A percentile compares a stretch with the other conserved stretches of the same genome.
These are phyloP conservation scores for Chaetomium sp. DNA, from an alignment of 2,329 filamentous ascomycete genomes.

Conservation along the genomic window DNA sequence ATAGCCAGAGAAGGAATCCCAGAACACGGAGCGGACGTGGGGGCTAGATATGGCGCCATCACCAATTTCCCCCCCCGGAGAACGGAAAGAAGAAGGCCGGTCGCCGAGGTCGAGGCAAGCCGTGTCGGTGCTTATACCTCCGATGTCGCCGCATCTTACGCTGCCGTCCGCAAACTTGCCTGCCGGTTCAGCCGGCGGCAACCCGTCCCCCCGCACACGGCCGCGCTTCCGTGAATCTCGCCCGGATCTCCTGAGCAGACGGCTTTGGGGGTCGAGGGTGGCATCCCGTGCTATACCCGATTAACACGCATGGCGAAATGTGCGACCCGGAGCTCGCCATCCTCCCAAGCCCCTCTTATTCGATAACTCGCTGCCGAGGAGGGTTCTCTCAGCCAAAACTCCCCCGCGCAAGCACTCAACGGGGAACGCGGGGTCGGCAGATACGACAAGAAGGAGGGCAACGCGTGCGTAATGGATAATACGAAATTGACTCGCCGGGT, in stretches of 20 bases:
- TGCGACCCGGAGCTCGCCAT: constrained; percentile 15
- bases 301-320: constrained; percentile 12
- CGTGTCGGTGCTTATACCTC: too few species aligned
- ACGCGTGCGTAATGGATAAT: not conserved
- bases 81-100: too few species aligned
- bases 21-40: not conserved
- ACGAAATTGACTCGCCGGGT: not conserved
- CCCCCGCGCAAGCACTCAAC: not conserved
- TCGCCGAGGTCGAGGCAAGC: too few species aligned
- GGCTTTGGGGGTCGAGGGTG: not conserved
- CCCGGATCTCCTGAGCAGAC: not conserved
- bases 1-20: not conserved
- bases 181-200: too few species aligned
- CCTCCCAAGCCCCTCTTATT: constrained; percentile 1
- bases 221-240: not conserved
- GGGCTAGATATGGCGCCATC: not conserved
- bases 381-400: not conserved
- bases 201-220: too few species aligned
- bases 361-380: not conserved
- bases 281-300: not conserved
- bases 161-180: too few species aligned
- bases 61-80: not conserved
- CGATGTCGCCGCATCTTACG: too few species aligned
- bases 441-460: not conserved
- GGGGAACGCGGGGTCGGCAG: not conserved